Evolutionary conservation across 1,284 basidiomycete species (phyloP), one percentile per base, ranked within the genome.

Genomic region (Chalciporus sp.): DNA sequence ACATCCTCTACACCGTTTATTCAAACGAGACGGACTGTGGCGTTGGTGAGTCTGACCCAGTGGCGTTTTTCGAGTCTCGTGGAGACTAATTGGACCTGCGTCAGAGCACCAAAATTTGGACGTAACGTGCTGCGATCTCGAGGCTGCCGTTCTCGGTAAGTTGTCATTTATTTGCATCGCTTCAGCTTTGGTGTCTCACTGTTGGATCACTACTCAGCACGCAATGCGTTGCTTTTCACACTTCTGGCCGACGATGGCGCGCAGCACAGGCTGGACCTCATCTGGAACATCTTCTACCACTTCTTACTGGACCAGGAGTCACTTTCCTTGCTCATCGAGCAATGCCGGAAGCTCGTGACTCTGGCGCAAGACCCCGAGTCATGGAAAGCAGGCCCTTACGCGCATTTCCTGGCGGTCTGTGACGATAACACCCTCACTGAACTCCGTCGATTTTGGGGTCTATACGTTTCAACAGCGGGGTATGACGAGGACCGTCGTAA

Each of bases 251-350:
- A 75, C n/a, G 47, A 66, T 8, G 50, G 61, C 0, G 52, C 66
- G 20, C 50, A 57, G 27, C 50, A 58, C 9, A 62, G 43, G 27
- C n/a, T 55, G 4, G 55, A 70, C 9, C 49, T 47, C 11, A 66
- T 79, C 9, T 87, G 84, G 84, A 76, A 81, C 48, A 80, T 84
- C 19, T 83, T 79, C 62, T 85, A 78, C 58, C 80, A 86, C 61
- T 67, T 85, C 50, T 72, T 75, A 49, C 60, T 87, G 39, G 78
- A 84, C 64, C 59, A 74, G 35, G 45, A 49, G 0, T 72, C 81
- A 0, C 63, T 73, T 8, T 53, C 64, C 1, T 47, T 74, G n/a
- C 67, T 86, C 19, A 49, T 74, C 3, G 59, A 58, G 0, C 81
- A 84, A 40, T 83, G 76, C 56, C 58, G 65, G 6, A 78, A 74